Evolutionary conservation across 176 grass and related monocot species (phyloP).

Genomic region (Paspalum vaginatum): DNA sequence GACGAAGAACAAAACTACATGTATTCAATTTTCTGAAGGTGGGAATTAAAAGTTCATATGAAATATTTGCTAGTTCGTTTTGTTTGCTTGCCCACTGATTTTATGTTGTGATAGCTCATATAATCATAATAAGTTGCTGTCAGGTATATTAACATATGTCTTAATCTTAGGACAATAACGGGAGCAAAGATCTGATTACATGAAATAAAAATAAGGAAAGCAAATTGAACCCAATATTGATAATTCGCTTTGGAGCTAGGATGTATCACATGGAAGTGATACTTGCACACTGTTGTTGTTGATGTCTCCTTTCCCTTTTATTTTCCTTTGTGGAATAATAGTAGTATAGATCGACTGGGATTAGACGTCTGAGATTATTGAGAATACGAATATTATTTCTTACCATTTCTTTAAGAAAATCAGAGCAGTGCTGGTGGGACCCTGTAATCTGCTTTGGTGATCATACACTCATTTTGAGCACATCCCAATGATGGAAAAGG

Average conservation of each 20-base stretch:
- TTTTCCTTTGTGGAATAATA: background rate
- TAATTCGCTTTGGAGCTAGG: background rate
- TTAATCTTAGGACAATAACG: background rate
- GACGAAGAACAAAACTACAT: background rate
- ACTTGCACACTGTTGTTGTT: background rate
- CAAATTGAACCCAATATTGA: slow-evolving; percentile 2
- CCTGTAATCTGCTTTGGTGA: slow-evolving; percentile 13
- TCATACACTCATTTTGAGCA: background rate
- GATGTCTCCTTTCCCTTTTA: background rate
- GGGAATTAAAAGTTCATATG: background rate
- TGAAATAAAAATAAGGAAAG: background rate
- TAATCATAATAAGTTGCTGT: slow-evolving; percentile 9
- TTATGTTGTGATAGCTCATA: background rate
- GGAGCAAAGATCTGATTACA: background rate
- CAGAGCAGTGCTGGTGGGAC: background rate
- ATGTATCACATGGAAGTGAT: background rate
- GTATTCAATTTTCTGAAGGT: slow-evolving; percentile 3
- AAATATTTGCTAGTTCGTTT: background rate
- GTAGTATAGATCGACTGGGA: background rate
- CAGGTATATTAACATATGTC: background rate
- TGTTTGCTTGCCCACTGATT: background rate
- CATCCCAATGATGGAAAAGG: background rate
- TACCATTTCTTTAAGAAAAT: background rate
- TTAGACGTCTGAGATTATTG: no score
- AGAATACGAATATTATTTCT: background rate